Base-by-base conservation (phyloP, 1,139 yeast genomes). In the Hanseniaspora uvarum region DNA sequence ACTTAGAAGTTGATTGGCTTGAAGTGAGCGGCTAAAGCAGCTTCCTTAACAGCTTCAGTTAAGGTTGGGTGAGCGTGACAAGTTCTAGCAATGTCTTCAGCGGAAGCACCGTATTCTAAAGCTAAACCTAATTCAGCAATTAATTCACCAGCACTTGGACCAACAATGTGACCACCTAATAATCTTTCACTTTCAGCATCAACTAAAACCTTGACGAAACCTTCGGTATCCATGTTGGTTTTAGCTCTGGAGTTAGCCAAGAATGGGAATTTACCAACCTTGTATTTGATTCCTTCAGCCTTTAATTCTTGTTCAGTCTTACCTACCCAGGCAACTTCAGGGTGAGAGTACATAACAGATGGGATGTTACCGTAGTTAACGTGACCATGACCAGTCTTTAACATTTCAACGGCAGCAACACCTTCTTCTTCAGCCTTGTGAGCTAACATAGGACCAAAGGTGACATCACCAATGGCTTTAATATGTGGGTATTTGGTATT, bases 351-450 rank as follows among this genome's bases (percentile, higher is more conserved):
- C 97, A 92, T 89, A 62, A 94, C 98, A 44, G 96, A 81, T 61
- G 99, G 99, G 63, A 94, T 92, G 74, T 86, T 92, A 63, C 83
- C 95, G 73, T 94, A 94, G 81, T 94, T 94, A 62, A 94, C 97
- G 68, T 94, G 98, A 58, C 99, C 99, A 69, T 85, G 86, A 60
- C 98, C 98, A 62, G 72, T 72, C 77, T 87, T 86, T 70, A 94
- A 81, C 76, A 80, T 86, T 74, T 94, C 99, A 59, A 80, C 97
- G 59, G 96, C 98, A 57, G 98, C 99, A 65, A 94, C 83, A 72
- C 96, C 99, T 77, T 94, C 99, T 72, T 94, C 99, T 76, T 94
- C 99, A 59, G 99, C 99, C 78, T 94, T 94, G 79, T 94, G 99
- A 59, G 99, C 99, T 74, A 94, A 80, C 99, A 94, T 94, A 64